Evolutionary conservation across 148 eudicot genomes (phyloP).

Genomic region (Chenopodium suecicum): DNA sequence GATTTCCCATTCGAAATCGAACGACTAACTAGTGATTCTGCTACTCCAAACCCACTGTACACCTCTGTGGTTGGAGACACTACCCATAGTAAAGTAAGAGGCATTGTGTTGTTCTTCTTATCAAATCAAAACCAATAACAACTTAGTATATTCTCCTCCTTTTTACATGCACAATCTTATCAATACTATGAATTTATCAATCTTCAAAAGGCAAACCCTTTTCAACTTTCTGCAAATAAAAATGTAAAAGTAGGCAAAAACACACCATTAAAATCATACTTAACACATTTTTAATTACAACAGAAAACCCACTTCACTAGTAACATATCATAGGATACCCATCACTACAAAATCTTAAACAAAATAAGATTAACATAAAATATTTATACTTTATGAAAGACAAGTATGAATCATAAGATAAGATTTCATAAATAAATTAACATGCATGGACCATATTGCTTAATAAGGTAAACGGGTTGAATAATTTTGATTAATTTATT

Average conservation of each 20-base stretch:
- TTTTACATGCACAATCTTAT: conserved; percentile 14
- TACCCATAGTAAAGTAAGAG: conserved; percentile 73
- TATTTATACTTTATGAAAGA: not conserved
- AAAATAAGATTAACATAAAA: no score
- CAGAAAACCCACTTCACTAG: not conserved
- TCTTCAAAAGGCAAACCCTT: conserved; percentile 1
- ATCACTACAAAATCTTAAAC: not conserved
- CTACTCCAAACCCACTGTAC: conserved; percentile 43
- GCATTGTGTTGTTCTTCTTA: conserved; percentile 42
- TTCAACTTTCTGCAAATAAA: conserved; percentile 19
- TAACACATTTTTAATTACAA: not conserved
- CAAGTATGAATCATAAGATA: not conserved
- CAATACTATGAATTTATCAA: conserved; percentile 2
- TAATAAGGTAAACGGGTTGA: not conserved
- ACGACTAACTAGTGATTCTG: conserved; percentile 41
- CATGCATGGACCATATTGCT: not conserved
- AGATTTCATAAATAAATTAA: not conserved
- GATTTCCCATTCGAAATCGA: conserved; percentile 34
- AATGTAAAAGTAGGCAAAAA: not conserved
- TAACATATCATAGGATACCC: not conserved
- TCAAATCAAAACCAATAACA: not conserved
- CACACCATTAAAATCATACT: conserved; percentile 10
- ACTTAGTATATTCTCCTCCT: not conserved
- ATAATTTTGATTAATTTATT: not conserved
- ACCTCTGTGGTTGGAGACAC: conserved; percentile 69